Percentiles rank a stretch among this genome's conserved stretches.
Conservation (phyloP, 768 basidiomycete genomes). For the Xanthoconium stramineum region DNA sequence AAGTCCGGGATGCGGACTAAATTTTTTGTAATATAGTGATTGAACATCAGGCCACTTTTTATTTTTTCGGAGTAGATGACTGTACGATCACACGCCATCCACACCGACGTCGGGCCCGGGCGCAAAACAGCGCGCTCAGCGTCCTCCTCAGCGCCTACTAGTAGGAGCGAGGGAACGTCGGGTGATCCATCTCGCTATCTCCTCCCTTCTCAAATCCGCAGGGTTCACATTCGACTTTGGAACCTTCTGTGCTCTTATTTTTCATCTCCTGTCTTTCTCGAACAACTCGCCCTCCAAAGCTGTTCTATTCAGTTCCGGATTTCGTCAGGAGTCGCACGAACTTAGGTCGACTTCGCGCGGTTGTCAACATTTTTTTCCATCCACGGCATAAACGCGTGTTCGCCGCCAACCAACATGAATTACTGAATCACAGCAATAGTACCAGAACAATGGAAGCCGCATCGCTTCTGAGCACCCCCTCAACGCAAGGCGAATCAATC, state of each 20-base stretch:
- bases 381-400: constrained; percentile 22
- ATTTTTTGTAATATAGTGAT: constrained; percentile 23
- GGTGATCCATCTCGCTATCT: constrained; percentile 1
- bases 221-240: background rate
- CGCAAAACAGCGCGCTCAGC: too few relatives aligned
- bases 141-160: too few relatives aligned
- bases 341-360: background rate
- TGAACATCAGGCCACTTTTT: constrained; percentile 35
- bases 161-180: background rate
- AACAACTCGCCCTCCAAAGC: background rate
- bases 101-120: background rate
- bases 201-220: too few relatives aligned
- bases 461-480: constrained; percentile 25
- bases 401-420: constrained; percentile 12
- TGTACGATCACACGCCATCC: constrained; percentile 12
- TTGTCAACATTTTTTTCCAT: background rate
- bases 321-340: constrained; percentile 9
- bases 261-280: constrained; percentile 9
- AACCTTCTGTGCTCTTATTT: constrained; percentile 21
- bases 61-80: constrained; percentile 17
- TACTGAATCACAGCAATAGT: constrained; percentile 17
- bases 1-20: background rate
- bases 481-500: constrained; percentile 25
- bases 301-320: constrained; percentile 9
- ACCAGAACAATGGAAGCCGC: constrained; percentile 19